Evolutionary conservation across 208 protist species (phyloP), one percentile per base, ranked within the genome.

Genomic region (Trypanosoma congolense): DNA sequence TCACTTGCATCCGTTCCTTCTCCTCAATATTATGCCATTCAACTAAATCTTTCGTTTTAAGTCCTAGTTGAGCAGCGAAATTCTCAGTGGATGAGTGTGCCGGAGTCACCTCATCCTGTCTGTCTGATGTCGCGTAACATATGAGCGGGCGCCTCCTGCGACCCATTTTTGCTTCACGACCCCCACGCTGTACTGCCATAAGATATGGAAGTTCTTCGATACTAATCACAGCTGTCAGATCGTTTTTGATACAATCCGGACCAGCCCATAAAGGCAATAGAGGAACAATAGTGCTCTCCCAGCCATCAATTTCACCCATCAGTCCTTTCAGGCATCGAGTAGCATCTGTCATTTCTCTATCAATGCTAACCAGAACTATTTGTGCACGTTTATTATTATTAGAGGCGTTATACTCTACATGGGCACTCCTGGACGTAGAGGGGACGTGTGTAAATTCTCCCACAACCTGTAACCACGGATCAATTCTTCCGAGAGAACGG

Each of bases 351-450:
- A 64, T 51, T 48, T 92, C 80, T 31, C 60, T 26, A 56, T 95
- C 87, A 30, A 92, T 60, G 75, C 81, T 92, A 56, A 95, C 63
- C 36, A 95, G 63, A 31, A 95, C 77, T 64, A 95, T 87, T 36
- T 90, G 77, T 10, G 68, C 75, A n/a, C 84, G 73, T 61, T 89
- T 95, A 56, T 35, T 3, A 80, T 53, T 14, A 33, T 36, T 28
- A 10, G 26, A 35, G 41, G 67, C 21, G 6, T 46, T 40, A n/a
- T 14, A 6, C 18, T 46, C 21, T 9, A 25, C 21, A 6, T 8
- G 42, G 10, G 5, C 10, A 6, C 9, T 43, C 65, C 18, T 43
- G 62, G 12, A 47, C 18, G 6, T 33, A 24, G 58, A 44, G 10
- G 68, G 72, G 2, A 88, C 33, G 0, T 53, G 30, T n/a, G 77